A percentile compares a stretch with the other conserved stretches of the same genome.
Conservation (phyloP, 2,329 filamentous ascomycete genomes). For the Malbranchea cinnamomea region DNA sequence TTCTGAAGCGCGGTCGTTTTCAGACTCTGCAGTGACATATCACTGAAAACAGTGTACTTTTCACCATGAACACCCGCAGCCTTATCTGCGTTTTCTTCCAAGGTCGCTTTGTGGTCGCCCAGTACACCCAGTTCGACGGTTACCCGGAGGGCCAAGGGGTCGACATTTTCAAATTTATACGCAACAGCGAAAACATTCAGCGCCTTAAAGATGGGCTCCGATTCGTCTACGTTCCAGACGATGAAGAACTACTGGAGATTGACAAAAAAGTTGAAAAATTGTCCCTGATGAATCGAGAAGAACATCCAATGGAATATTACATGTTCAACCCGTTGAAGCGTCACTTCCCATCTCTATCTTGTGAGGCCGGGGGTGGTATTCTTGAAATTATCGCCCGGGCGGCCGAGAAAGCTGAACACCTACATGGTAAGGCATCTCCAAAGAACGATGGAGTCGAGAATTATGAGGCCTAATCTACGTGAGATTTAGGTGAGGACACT, state of each 20-base stretch:
- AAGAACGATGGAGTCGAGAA: no score
- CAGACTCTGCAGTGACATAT: no score
- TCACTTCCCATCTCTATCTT: conserved; percentile 9
- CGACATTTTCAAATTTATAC: conserved; percentile 13
- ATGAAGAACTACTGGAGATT: conserved; percentile 7
- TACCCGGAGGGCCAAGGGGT: conserved; percentile 14
- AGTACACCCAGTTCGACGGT: conserved; percentile 18
- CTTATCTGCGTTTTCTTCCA: conserved; percentile 13
- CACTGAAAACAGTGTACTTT: no score
- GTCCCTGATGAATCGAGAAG: conserved; percentile 3
- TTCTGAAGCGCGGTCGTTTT: no score
- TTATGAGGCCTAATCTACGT: no score
- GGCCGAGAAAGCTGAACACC: conserved; percentile 7
- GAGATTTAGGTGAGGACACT: no score
- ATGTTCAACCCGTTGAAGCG: no score
- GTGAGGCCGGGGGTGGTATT: conserved; percentile 10
- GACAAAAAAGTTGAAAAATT: conserved; percentile 3
- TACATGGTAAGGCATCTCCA: no score
- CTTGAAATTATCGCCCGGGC: conserved; percentile 10
- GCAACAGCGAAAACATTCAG: conserved; percentile 11
- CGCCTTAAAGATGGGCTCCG: conserved; percentile 12
- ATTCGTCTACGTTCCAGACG: conserved; percentile 8
- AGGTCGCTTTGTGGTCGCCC: conserved; percentile 14
- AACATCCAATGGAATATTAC: background rate
- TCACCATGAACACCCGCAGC: conserved; percentile 12